phyloP scores from a whole-genome alignment of 352 stramenopile genomes.

The Phytopythium boreale region DNA sequence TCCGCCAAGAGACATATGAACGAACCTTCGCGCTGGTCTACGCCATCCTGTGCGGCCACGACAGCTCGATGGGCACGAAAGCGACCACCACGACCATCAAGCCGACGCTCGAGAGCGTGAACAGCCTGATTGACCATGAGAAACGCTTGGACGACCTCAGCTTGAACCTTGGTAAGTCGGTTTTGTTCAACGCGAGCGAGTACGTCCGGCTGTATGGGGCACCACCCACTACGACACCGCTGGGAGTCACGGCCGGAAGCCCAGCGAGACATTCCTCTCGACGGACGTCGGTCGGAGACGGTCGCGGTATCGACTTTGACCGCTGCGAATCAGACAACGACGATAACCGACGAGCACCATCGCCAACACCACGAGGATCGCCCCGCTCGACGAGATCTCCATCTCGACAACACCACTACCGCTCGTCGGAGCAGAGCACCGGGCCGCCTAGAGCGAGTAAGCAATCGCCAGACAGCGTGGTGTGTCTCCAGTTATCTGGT shows the following conservation, averaged over 20 bases:
- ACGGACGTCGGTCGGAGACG: background rate
- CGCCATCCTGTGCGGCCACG: constrained; percentile 14
- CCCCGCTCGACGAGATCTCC: background rate
- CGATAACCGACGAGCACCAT: background rate
- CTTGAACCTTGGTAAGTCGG: constrained; percentile 29
- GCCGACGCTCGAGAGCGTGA: constrained; percentile 21
- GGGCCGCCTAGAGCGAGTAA: background rate
- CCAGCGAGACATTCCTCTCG: background rate
- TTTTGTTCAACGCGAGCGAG: constrained; percentile 22
- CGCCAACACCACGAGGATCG: background rate
- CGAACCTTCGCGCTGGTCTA: constrained; percentile 19
- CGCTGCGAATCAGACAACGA: background rate
- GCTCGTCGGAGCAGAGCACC: background rate
- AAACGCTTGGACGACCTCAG: constrained; percentile 18
- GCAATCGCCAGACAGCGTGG: background rate
- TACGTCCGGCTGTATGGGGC: constrained; percentile 24
- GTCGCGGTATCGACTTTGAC: background rate
- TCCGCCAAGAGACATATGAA: constrained; percentile 23
- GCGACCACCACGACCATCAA: constrained; percentile 7
- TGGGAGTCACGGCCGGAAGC: background rate
- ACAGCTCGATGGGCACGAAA: constrained; percentile 2
- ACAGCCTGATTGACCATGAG: constrained; percentile 20
- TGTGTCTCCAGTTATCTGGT: background rate
- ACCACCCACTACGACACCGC: background rate
- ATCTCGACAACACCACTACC: background rate